phyloP scores from a whole-genome alignment of 345 rosid species.

The Arabis hirsuta region DNA sequence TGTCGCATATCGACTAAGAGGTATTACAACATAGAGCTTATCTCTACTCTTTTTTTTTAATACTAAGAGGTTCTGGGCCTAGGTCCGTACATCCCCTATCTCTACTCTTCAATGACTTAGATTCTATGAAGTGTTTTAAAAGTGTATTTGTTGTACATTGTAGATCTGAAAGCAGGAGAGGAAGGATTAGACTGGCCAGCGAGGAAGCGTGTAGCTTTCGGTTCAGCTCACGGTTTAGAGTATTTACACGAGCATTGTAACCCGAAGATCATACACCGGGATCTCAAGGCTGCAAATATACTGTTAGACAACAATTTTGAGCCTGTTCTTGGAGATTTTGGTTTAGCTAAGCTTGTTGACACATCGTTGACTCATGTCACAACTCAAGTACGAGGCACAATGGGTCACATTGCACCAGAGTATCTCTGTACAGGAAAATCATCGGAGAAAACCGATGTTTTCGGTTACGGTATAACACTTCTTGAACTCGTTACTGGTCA shows the following conservation, averaged over 20 bases:
- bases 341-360: slow-evolving; percentile 76
- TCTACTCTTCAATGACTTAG: slow-evolving; percentile 9
- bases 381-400: slow-evolving; percentile 89
- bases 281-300: slow-evolving; percentile 89
- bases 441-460: slow-evolving; percentile 86
- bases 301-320: slow-evolving; percentile 78
- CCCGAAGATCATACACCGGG: slow-evolving; percentile 91
- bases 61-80: too few species aligned
- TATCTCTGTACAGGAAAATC: slow-evolving; percentile 86
- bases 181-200: slow-evolving; percentile 79
- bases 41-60: neutral
- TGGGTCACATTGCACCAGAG: slow-evolving; percentile 96
- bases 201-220: slow-evolving; percentile 77
- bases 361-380: slow-evolving; percentile 75
- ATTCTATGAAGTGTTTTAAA: neutral
- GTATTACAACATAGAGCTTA: slow-evolving; percentile 41
- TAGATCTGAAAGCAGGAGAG: slow-evolving; percentile 78
- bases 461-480: slow-evolving; percentile 89
- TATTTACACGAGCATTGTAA: slow-evolving; percentile 84
- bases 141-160: neutral
- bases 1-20: slow-evolving; percentile 80
- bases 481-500: slow-evolving; percentile 92
- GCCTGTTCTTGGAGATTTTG: slow-evolving; percentile 89
- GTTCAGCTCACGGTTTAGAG: slow-evolving; percentile 86
- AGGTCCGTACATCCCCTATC: neutral